A percentile compares a stretch with the other conserved stretches of the same genome.
These are phyloP conservation scores for Gossypium rotundifolium DNA, from an alignment of 345 rosid species.

Conservation along the genomic window DNA sequence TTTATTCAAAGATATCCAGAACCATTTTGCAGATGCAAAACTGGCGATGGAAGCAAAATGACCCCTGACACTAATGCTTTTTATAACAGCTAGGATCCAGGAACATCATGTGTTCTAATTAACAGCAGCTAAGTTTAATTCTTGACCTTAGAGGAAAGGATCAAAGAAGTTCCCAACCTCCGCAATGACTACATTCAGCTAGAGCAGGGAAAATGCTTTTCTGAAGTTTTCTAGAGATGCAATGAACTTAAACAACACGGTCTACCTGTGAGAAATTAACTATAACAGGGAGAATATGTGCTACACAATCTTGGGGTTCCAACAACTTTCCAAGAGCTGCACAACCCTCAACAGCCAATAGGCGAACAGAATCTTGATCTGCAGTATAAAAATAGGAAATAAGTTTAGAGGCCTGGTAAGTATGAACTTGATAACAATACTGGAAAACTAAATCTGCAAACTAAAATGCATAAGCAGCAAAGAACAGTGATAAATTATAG, in stretches of 20 bases:
- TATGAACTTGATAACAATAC: background rate
- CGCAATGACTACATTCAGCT: background rate
- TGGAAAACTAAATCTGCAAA: background rate
- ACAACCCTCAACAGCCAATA: constrained; percentile 96
- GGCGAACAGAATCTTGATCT: constrained; percentile 97
- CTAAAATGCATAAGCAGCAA: background rate
- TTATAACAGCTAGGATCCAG: background rate
- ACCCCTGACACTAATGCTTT: background rate
- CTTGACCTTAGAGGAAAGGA: background rate
- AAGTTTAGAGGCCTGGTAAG: background rate
- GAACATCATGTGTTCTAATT: background rate
- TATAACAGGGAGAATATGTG: constrained; percentile 83
- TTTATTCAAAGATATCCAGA: background rate
- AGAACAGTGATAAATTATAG: too few relatives aligned
- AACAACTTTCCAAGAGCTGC: constrained; percentile 94
- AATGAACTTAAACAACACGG: background rate
- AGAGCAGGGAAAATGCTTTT: background rate
- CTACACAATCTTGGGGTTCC: constrained; percentile 89
- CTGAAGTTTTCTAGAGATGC: background rate
- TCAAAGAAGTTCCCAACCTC: background rate
- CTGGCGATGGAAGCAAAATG: background rate
- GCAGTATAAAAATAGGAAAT: constrained; percentile 13
- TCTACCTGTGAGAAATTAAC: constrained; percentile 91
- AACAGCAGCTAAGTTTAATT: background rate
- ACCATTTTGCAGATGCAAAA: background rate